Evolutionary conservation across 1,284 basidiomycete species (phyloP).

Genomic region (Ganoderma lingzhi): DNA sequence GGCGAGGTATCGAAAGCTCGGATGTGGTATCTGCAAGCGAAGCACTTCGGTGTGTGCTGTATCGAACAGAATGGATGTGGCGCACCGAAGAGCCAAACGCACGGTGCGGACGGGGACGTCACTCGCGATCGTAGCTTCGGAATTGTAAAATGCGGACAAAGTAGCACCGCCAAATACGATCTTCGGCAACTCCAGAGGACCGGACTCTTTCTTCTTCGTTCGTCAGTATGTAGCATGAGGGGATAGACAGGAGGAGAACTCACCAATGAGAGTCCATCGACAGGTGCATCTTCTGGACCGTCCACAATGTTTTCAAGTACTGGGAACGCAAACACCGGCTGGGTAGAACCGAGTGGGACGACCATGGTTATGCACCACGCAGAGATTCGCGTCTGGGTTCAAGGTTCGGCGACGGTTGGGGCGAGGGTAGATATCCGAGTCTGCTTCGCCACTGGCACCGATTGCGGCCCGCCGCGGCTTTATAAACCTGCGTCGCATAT

Average conservation of each 20-base stretch:
- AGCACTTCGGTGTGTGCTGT: neutral
- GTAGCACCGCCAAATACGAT: slow-evolving; percentile 75
- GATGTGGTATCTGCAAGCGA: slow-evolving; percentile 79
- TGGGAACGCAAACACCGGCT: slow-evolving; percentile 51
- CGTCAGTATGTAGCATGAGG: neutral
- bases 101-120: slow-evolving; percentile 75
- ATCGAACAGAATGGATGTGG: slow-evolving; percentile 12
- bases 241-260: neutral
- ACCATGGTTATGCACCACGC: slow-evolving; percentile 44
- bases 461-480: neutral
- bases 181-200: slow-evolving; percentile 52
- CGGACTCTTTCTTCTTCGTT: slow-evolving; percentile 39
- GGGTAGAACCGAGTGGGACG: slow-evolving; percentile 49
- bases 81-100: slow-evolving; percentile 80
- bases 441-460: neutral
- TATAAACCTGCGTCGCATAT: neutral
- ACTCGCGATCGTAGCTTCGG: slow-evolving; percentile 65
- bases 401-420: neutral
- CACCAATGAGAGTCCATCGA: slow-evolving; percentile 49
- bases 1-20: slow-evolving; percentile 90
- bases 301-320: slow-evolving; percentile 54
- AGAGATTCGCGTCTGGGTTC: neutral
- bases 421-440: neutral
- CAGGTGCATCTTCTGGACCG: slow-evolving; percentile 58
- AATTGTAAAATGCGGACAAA: slow-evolving; percentile 80